Evolutionary conservation across 768 basidiomycete genomes (phyloP).

Genomic region (Termitomyces sp.): DNA sequence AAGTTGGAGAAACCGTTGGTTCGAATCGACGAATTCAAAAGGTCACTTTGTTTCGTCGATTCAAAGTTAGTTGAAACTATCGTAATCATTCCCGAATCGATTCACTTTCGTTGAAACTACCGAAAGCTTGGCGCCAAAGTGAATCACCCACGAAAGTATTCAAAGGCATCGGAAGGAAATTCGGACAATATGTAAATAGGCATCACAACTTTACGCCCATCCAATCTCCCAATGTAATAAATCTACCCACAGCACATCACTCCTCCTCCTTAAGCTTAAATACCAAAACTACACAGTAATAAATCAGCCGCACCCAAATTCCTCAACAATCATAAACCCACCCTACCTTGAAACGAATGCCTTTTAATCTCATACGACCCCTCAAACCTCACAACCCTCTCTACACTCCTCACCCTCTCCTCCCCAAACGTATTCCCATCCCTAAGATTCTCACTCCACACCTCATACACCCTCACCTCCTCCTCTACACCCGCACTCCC

Average conservation of each 20-base stretch:
- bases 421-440: conserved; percentile 41
- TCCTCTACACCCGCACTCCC: conserved; percentile 9
- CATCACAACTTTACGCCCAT: background rate
- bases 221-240: too few relatives aligned
- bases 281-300: background rate
- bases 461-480: conserved; percentile 42
- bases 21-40: too few relatives aligned
- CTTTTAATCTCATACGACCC: conserved; percentile 36
- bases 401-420: conserved; percentile 36
- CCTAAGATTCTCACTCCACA: conserved; percentile 46
- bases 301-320: background rate
- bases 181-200: too few relatives aligned
- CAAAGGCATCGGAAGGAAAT: too few relatives aligned
- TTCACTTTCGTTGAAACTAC: too few relatives aligned
- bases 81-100: too few relatives aligned
- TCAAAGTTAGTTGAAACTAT: too few relatives aligned
- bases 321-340: background rate
- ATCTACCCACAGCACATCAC: background rate
- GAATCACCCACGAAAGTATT: too few relatives aligned
- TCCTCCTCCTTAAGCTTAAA: background rate
- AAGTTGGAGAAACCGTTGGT: too few relatives aligned
- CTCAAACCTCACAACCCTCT: conserved; percentile 27
- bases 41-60: too few relatives aligned
- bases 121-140: too few relatives aligned
- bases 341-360: conserved; percentile 47